Percentiles rank a stretch among this genome's conserved stretches.
Conservation (phyloP, 1,139 yeast species). For the Pichia sp. region DNA sequence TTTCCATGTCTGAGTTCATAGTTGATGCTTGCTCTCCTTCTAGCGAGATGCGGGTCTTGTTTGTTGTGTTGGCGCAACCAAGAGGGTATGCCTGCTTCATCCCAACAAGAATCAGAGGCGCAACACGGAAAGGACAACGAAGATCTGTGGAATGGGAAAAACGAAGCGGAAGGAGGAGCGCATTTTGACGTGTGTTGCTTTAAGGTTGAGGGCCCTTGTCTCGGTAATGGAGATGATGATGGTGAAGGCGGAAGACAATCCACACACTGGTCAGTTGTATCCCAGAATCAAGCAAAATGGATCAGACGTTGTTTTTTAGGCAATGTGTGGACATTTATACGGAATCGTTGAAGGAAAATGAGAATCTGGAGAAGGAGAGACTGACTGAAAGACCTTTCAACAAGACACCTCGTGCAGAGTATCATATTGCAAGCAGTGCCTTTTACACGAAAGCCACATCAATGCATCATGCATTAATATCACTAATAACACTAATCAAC, state of each 20-base stretch:
- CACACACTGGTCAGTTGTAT: too few relatives aligned
- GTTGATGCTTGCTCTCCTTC: background rate
- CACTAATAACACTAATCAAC: slow-evolving; percentile 21
- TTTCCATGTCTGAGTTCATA: slow-evolving; percentile 11
- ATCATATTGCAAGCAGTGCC: background rate
- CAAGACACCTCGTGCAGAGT: background rate
- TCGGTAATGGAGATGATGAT: too few relatives aligned
- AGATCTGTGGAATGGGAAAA: background rate
- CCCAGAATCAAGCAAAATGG: slow-evolving; percentile 14
- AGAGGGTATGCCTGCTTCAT: background rate
- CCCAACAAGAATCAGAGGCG: background rate
- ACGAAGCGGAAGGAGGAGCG: background rate
- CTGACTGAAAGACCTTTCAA: background rate
- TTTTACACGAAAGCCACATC: slow-evolving; percentile 9
- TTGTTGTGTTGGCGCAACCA: background rate
- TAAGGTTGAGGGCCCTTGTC: too few relatives aligned
- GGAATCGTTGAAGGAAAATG: slow-evolving; percentile 12
- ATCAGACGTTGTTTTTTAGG: slow-evolving; percentile 29
- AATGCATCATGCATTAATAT: slow-evolving; percentile 2
- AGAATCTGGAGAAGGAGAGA: background rate
- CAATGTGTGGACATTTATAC: slow-evolving; percentile 30
- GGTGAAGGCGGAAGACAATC: too few relatives aligned
- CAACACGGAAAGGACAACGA: slow-evolving; percentile 1
- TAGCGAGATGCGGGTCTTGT: background rate
- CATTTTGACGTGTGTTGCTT: background rate